Base-by-base conservation (phyloP, 805 yeast species). In the Pichia californica region DNA sequence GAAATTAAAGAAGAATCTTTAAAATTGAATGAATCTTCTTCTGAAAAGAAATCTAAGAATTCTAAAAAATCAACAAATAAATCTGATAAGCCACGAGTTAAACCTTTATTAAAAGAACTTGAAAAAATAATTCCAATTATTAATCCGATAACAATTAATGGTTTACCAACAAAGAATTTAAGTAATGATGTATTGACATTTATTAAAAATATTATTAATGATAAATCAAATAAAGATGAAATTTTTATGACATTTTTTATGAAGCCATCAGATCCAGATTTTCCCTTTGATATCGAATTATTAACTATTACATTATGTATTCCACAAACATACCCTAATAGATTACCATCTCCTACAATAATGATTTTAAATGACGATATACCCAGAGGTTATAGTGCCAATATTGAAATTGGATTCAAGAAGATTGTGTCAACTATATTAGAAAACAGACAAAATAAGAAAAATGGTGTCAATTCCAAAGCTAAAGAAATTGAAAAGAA, bases 261-360 rank as follows among this genome's bases (percentile, higher is more conserved):
- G 36, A 54, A 52, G 18, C 89, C 89, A 0, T 68, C 81, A 0
- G 89, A 82, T 55, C 88, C 88, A 0, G 83, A 82, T 36, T 83
- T 84, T 55, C 83, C 88, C 0, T 83, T 69, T 54, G 87, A 80
- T 42, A 59, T 83, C 26, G 71, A 70, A 3, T 52, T 57, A n/a
- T 65, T 83, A 44, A 70, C 73, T 39, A 53, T 83, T 27, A 71
- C 76, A 36, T 57, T 84, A 27, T 59, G 68, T 31, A 65, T 83
- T 4, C 87, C 91, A 0, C 54, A 60, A 2, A 63, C 62, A 28
- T 83, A 80, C 52, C 88, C 88, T 0, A 40, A 45, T 30, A 54
- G 55, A n/a, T 60, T 55, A 16, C 57, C 62, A 3, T 48, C 56
- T 15, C 85, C 88, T 1, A 61, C 70, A 14, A 67, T 83, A 4